These are phyloP conservation scores for Didymella pinodella DNA, from an alignment of 2,329 filamentous ascomycete genomes.

Conservation along the genomic window DNA sequence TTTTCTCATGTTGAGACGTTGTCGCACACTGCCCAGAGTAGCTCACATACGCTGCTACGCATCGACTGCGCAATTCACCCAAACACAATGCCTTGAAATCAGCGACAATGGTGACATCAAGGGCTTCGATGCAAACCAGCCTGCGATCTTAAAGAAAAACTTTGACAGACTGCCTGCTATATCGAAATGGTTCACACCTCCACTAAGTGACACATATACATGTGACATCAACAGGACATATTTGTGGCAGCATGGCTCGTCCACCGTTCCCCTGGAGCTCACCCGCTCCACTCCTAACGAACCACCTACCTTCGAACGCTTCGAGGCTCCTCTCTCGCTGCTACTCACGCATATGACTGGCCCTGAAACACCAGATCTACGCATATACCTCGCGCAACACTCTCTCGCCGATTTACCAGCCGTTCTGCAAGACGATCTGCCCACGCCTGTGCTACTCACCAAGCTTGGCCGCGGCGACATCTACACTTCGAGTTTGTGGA, in stretches of 20 bases:
- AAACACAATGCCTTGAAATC: conserved; percentile 17
- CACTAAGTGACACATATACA: conserved; percentile 1
- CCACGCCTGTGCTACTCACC: conserved; percentile 69
- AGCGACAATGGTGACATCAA: conserved; percentile 18
- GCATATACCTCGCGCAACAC: conserved; percentile 88
- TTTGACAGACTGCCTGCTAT: conserved; percentile 41
- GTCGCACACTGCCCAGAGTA: conserved; percentile 1
- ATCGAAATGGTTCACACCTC: conserved; percentile 42
- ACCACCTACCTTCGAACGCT: conserved; percentile 61
- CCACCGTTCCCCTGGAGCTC: conserved; percentile 67
- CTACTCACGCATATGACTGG: conserved; percentile 64
- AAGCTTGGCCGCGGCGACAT: conserved; percentile 77
- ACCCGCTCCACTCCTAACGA: conserved; percentile 44
- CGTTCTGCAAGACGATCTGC: conserved; percentile 69
- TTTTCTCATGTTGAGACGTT: conserved; percentile 19
- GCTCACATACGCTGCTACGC: conserved; percentile 21
- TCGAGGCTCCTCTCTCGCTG: conserved; percentile 69
- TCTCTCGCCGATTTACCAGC: conserved; percentile 73
- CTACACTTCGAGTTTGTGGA: conserved; percentile 88
- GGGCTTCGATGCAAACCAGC: conserved; percentile 30
- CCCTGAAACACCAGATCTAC: conserved; percentile 40
- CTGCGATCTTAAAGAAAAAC: conserved; percentile 33
- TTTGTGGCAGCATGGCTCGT: conserved; percentile 54
- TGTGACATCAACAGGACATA: conserved; percentile 36
- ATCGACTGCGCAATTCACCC: conserved; percentile 18